A percentile compares a stretch with the other conserved stretches of the same genome.
Evolutionary conservation across 176 grass and related monocot species (phyloP).

Genomic region (Dactylis glomerata): DNA sequence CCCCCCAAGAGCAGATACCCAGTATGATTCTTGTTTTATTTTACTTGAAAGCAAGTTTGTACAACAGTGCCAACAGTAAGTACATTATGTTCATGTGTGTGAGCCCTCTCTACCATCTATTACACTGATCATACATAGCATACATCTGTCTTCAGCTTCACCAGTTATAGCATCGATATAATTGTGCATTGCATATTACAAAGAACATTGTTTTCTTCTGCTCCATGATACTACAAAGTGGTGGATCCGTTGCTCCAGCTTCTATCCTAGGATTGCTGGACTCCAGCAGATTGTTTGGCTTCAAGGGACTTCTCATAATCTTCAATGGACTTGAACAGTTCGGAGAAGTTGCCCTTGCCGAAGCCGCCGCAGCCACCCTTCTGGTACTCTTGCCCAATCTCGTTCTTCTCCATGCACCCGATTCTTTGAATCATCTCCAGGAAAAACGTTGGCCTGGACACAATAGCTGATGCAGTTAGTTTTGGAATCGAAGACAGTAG

Average conservation of each 20-base stretch:
- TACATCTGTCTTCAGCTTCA: not conserved
- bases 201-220: not conserved
- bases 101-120: constrained; percentile 12
- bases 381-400: constrained; percentile 68
- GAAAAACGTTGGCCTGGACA: constrained; percentile 80
- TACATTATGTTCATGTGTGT: constrained; percentile 3
- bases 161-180: not conserved
- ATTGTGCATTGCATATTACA: not conserved
- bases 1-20: not conserved
- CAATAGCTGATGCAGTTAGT: constrained; percentile 19
- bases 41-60: not conserved
- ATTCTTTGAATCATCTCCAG: constrained; percentile 92
- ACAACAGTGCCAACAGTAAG: not conserved
- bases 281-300: constrained; percentile 42
- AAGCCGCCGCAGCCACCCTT: constrained; percentile 80
- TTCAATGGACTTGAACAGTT: constrained; percentile 86
- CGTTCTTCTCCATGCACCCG: constrained; percentile 75
- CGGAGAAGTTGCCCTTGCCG: constrained; percentile 89
- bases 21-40: not conserved
- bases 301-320: constrained; percentile 90
- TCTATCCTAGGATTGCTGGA: constrained; percentile 32
- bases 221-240: constrained; percentile 35
- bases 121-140: constrained; percentile 6
- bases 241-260: not conserved
- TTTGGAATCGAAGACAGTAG: not conserved